A percentile compares a stretch with the other conserved stretches of the same genome.
phyloP scores from a whole-genome alignment of 768 basidiomycete genomes.

The Boletus rufocinnamomeus region DNA sequence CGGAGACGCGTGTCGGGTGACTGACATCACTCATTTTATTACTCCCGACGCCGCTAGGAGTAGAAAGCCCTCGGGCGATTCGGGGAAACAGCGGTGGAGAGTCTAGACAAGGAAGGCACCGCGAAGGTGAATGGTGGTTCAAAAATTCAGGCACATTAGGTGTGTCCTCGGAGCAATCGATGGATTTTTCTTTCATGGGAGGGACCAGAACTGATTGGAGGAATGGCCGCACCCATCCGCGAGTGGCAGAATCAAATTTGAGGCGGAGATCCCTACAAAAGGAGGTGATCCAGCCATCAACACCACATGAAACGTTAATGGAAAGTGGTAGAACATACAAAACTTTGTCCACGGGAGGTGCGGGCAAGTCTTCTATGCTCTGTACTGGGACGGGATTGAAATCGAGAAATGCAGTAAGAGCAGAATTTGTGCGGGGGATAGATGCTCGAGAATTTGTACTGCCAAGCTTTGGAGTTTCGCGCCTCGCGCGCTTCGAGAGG shows the following conservation, averaged over 20 bases:
- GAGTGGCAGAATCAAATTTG: constrained; percentile 30
- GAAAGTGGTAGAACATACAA: constrained; percentile 38
- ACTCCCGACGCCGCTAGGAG: not conserved
- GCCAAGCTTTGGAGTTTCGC: constrained; percentile 49
- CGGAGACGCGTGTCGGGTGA: constrained; percentile 23
- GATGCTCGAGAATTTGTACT: constrained; percentile 25
- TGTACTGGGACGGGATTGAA: constrained; percentile 34
- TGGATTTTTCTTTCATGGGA: constrained; percentile 14
- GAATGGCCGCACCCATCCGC: constrained; percentile 27
- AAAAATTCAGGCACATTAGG: constrained; percentile 35
- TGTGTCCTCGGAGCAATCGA: constrained; percentile 13
- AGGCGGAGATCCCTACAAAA: constrained; percentile 35
- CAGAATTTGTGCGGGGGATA: constrained; percentile 27
- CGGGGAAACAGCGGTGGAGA: constrained; percentile 52
- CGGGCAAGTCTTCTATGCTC: constrained; percentile 32
- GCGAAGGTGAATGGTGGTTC: constrained; percentile 31
- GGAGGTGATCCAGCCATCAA: constrained; percentile 1
- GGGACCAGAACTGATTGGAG: constrained; percentile 30
- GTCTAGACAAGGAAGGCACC: constrained; percentile 25
- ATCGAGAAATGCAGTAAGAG: constrained; percentile 24
- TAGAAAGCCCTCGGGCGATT: constrained; percentile 12
- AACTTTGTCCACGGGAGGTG: constrained; percentile 37
- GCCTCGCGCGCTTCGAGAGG: constrained; percentile 45
- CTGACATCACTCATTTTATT: not conserved
- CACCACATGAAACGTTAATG: not conserved